These are phyloP conservation scores for Salix purpurea DNA, from an alignment of 345 rosid genomes.

Conservation along the genomic window DNA sequence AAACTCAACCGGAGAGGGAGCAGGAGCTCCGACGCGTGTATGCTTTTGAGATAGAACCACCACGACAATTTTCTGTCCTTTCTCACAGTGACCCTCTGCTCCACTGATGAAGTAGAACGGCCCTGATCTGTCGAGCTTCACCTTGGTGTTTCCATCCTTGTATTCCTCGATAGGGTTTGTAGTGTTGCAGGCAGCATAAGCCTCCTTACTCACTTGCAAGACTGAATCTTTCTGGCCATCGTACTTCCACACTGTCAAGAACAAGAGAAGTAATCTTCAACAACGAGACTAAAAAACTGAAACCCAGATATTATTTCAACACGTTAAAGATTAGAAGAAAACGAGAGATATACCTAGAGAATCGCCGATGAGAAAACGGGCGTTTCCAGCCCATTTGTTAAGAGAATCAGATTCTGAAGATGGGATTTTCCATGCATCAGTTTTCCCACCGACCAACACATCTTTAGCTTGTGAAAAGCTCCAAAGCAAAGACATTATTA, in stretches of 20 bases:
- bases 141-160: constrained; percentile 68
- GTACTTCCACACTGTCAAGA: constrained; percentile 57
- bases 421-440: constrained; percentile 54
- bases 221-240: constrained; percentile 68
- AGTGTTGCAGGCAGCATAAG: constrained; percentile 56
- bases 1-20: constrained; percentile 60
- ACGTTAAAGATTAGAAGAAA: background rate
- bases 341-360: constrained; percentile 40
- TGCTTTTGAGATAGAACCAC: constrained; percentile 50
- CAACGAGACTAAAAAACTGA: background rate
- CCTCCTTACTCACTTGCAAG: constrained; percentile 57
- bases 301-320: background rate
- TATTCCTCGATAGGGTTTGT: constrained; percentile 49
- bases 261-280: background rate
- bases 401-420: constrained; percentile 60
- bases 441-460: constrained; percentile 51
- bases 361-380: constrained; percentile 63
- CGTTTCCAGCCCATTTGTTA: constrained; percentile 63
- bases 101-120: constrained; percentile 81
- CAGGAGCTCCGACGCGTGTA: constrained; percentile 44
- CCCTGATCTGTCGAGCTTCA: constrained; percentile 55
- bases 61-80: constrained; percentile 69
- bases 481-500: constrained; percentile 12
- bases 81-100: constrained; percentile 59
- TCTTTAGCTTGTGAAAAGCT: constrained; percentile 38